phyloP scores from a whole-genome alignment of 2,329 filamentous ascomycete species.

The Cryphonectria japonica region DNA sequence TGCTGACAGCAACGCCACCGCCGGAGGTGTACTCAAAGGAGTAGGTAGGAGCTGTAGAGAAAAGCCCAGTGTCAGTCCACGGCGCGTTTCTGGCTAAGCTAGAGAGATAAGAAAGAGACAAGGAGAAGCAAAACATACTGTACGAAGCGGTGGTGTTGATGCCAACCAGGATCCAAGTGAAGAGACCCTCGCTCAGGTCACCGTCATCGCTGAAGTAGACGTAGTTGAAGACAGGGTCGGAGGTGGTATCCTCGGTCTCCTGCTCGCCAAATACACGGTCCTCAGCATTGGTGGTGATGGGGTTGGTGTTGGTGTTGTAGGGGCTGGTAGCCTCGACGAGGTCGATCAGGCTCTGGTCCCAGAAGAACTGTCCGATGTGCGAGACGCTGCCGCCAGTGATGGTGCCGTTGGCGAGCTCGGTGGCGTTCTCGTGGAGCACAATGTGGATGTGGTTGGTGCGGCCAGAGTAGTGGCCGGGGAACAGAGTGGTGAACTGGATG shows the following conservation, averaged over 20 bases:
- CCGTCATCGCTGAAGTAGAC: conserved; percentile 53
- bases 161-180: conserved; percentile 56
- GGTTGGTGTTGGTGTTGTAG: conserved; percentile 39
- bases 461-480: conserved; percentile 52
- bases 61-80: neutral
- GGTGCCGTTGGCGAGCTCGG: conserved; percentile 53
- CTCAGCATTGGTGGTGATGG: conserved; percentile 51
- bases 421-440: conserved; percentile 35
- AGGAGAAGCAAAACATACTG: neutral
- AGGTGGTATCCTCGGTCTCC: conserved; percentile 40
- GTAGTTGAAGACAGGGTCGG: conserved; percentile 58
- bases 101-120: neutral
- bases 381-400: conserved; percentile 38
- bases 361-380: conserved; percentile 23
- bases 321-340: conserved; percentile 14
- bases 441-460: conserved; percentile 45
- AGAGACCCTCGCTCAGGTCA: conserved; percentile 49
- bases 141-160: conserved; percentile 45
- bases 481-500: conserved; percentile 45
- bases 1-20: conserved; percentile 16
- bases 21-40: conserved; percentile 16
- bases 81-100: neutral
- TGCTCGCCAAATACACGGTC: conserved; percentile 43
- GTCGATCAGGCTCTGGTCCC: conserved; percentile 18
- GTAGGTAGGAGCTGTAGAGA: conserved; percentile 19